These are phyloP conservation scores for Gelatoporia subvermispora DNA, from an alignment of 768 basidiomycete species.

Conservation along the genomic window DNA sequence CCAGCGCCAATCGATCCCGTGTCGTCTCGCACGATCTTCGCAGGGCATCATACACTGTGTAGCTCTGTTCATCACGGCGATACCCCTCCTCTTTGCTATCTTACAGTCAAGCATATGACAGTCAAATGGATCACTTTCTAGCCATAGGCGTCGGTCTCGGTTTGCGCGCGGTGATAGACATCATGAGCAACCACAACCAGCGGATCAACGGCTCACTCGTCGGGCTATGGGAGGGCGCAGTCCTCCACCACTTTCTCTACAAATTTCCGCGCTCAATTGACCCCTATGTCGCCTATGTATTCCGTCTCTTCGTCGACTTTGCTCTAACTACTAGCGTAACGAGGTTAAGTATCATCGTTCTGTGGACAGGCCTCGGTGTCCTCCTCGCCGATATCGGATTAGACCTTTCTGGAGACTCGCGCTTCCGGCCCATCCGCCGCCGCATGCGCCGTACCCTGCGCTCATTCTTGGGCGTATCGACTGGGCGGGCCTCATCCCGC, in stretches of 20 bases:
- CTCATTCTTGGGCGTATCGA: conserved; percentile 7
- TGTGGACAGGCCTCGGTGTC: conserved; percentile 52
- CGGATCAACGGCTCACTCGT: conserved; percentile 60
- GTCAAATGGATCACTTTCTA: conserved; percentile 64
- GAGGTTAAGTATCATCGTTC: conserved; percentile 40
- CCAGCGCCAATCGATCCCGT: background rate
- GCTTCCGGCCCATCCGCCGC: conserved; percentile 25
- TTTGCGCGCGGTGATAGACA: conserved; percentile 57
- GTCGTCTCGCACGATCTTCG: background rate
- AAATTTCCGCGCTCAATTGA: conserved; percentile 63
- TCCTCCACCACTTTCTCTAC: conserved; percentile 66
- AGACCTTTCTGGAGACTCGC: conserved; percentile 38
- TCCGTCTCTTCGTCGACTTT: conserved; percentile 71
- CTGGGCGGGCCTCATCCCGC: conserved; percentile 10
- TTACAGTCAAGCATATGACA: conserved; percentile 11
- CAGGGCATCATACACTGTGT: background rate
- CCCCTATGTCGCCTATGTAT: conserved; percentile 62
- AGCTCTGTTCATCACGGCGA: background rate
- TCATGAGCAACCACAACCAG: conserved; percentile 43
- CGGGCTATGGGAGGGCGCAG: conserved; percentile 76
- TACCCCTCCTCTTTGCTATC: background rate
- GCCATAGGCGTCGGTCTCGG: conserved; percentile 66
- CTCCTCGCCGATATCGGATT: conserved; percentile 49
- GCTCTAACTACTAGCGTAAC: conserved; percentile 53
- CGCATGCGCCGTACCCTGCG: conserved; percentile 19